A percentile compares a stretch with the other conserved stretches of the same genome.
Evolutionary conservation across 2,329 filamentous ascomycete species (phyloP).

Genomic region (Pseudogymnoascus sp.): DNA sequence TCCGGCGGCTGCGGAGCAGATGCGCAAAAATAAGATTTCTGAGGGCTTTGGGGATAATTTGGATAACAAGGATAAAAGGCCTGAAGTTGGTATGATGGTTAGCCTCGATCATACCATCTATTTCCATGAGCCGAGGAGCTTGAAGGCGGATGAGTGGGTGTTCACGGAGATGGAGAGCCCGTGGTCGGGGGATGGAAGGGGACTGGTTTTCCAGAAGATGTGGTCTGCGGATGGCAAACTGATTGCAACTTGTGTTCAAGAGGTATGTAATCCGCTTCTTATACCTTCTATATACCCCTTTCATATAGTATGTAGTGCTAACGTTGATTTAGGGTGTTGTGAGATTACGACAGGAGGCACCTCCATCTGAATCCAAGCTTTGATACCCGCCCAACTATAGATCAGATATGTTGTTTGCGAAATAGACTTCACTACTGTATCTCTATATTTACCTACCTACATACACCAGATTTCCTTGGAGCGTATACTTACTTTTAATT

Average conservation of each 20-base stretch:
- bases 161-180: constrained; percentile 71
- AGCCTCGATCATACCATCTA: constrained; percentile 69
- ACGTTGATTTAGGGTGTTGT: constrained; percentile 39
- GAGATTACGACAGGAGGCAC: constrained; percentile 37
- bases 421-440: constrained; percentile 1
- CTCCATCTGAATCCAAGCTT: neutral
- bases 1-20: constrained; percentile 41
- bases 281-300: neutral
- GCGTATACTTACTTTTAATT: neutral
- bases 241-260: constrained; percentile 72
- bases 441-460: neutral
- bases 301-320: constrained; percentile 14
- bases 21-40: constrained; percentile 31
- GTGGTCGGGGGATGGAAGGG: constrained; percentile 71
- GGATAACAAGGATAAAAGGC: constrained; percentile 42
- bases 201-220: constrained; percentile 67
- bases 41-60: constrained; percentile 33
- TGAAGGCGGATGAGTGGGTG: constrained; percentile 66
- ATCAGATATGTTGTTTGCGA: neutral
- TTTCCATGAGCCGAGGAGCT: constrained; percentile 52
- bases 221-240: constrained; percentile 62
- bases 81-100: constrained; percentile 75
- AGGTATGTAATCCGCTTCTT: constrained; percentile 38
- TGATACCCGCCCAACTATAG: neutral
- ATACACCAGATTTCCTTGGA: neutral